Evolutionary conservation across 345 rosid species (phyloP).

Genomic region (Eucalyptus regnans): DNA sequence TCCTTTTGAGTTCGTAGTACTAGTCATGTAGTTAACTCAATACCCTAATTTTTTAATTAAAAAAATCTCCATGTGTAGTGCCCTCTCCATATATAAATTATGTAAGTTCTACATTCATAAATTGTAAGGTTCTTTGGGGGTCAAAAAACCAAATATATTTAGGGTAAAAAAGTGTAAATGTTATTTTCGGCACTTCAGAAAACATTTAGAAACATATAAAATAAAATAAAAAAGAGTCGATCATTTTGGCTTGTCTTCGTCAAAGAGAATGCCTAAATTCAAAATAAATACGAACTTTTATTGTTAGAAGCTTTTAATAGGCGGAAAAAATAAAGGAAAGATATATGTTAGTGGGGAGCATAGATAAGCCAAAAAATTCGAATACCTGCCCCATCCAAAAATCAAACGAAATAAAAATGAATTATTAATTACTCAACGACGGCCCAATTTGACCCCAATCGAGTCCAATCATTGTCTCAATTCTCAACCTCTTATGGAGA

Average conservation of each 20-base stretch:
- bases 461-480: neutral
- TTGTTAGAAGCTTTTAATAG: neutral
- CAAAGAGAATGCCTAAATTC: neutral
- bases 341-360: neutral
- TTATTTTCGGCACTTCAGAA: neutral
- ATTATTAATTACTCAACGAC: neutral
- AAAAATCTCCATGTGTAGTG: neutral
- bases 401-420: neutral
- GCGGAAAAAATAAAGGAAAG: neutral
- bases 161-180: neutral
- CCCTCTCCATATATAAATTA: neutral
- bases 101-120: neutral
- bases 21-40: neutral
- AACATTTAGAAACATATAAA: neutral
- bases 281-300: neutral
- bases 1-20: neutral
- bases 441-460: neutral
- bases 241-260: neutral
- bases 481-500: neutral
- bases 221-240: neutral
- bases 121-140: neutral
- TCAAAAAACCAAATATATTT: neutral
- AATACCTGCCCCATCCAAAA: neutral
- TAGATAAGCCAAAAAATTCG: neutral
- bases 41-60: neutral